phyloP scores from a whole-genome alignment of 768 basidiomycete species.

The Antrodiella citrinella region DNA sequence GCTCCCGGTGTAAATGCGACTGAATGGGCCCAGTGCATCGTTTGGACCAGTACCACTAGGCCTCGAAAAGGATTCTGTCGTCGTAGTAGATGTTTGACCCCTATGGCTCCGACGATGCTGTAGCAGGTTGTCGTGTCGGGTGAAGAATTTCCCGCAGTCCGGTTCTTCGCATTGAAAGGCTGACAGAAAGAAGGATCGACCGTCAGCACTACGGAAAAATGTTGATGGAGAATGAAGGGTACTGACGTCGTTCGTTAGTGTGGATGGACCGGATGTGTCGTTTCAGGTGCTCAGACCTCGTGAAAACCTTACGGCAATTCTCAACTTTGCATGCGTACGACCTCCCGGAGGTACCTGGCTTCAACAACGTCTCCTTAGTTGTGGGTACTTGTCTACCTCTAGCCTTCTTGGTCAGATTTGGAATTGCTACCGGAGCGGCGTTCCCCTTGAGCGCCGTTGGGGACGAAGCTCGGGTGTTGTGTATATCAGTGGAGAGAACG shows the following conservation, averaged over 20 bases:
- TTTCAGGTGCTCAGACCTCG: constrained; percentile 84
- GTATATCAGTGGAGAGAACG: not conserved
- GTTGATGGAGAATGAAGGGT: constrained; percentile 9
- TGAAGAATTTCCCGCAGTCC: constrained; percentile 77
- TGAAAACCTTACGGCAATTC: constrained; percentile 84
- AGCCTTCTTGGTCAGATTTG: constrained; percentile 71
- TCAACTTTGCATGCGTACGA: constrained; percentile 54
- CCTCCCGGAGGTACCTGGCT: constrained; percentile 3
- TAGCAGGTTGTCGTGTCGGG: constrained; percentile 79
- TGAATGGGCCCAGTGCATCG: too few relatives aligned
- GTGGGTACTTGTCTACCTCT: constrained; percentile 73
- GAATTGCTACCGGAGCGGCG: too few relatives aligned
- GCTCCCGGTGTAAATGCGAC: too few relatives aligned
- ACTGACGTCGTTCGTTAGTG: constrained; percentile 88
- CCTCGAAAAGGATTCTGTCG: too few relatives aligned
- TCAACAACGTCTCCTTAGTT: constrained; percentile 19
- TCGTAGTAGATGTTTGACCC: too few relatives aligned
- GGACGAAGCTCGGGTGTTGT: not conserved
- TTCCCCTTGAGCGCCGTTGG: constrained; percentile 1
- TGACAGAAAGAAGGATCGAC: constrained; percentile 29
- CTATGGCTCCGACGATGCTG: constrained; percentile 66
- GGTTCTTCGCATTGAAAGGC: constrained; percentile 82
- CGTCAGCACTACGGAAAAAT: constrained; percentile 8
- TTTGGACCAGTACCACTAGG: too few relatives aligned
- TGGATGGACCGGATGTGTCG: constrained; percentile 84